These are phyloP conservation scores for Dioscorea zingiberensis DNA, from an alignment of 106 monocot species.

Conservation along the genomic window DNA sequence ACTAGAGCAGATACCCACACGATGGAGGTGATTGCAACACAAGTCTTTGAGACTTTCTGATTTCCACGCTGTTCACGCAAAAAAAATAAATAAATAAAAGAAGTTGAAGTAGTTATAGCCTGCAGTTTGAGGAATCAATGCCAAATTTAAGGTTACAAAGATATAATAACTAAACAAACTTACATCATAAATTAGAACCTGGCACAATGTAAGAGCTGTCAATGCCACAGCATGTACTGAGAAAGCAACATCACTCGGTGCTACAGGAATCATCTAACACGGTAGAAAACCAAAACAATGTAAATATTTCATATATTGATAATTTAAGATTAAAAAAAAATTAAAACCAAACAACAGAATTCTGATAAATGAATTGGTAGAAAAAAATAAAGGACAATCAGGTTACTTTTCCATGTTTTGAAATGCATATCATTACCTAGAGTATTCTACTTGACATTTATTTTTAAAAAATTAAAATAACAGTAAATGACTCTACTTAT, in stretches of 20 bases:
- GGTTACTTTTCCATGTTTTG: no score
- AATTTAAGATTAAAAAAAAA: background rate
- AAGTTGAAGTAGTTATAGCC: background rate
- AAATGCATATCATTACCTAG: no score
- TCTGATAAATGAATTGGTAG: no score
- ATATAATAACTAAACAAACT: conserved; percentile 3
- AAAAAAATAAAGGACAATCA: no score
- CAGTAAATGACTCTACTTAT: no score
- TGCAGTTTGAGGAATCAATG: background rate
- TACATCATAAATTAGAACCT: conserved; percentile 85
- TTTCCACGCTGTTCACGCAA: conserved; percentile 52
- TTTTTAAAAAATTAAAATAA: no score
- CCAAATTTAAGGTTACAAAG: background rate
- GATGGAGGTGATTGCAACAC: conserved; percentile 42
- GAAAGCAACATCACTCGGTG: conserved; percentile 95
- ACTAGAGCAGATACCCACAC: conserved; percentile 62
- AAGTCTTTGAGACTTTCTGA: conserved; percentile 76
- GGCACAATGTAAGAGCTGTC: conserved; percentile 75
- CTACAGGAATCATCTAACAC: conserved; percentile 92
- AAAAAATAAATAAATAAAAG: conserved; percentile 1
- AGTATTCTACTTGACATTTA: no score
- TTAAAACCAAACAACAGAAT: background rate
- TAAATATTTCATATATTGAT: background rate
- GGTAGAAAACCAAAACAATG: background rate
- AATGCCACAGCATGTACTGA: conserved; percentile 90